phyloP scores from a whole-genome alignment of 2,329 filamentous ascomycete species.

The Fusarium poae region DNA sequence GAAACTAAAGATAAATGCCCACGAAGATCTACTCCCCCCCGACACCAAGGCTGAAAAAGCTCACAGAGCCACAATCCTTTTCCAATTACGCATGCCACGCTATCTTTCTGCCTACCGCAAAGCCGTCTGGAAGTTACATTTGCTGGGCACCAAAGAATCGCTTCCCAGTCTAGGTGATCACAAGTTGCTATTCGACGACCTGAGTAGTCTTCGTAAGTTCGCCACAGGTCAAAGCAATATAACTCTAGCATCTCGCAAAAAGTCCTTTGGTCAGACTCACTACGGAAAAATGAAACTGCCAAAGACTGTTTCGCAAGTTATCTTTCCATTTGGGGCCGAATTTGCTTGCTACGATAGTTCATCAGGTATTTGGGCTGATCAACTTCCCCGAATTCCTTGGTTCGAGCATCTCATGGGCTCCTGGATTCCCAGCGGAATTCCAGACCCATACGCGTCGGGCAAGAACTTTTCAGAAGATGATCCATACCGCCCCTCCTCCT shows the following conservation, averaged over 20 bases:
- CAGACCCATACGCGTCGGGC: constrained; percentile 25
- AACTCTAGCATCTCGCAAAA: constrained; percentile 45
- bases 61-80: constrained; percentile 60
- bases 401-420: constrained; percentile 37
- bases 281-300: constrained; percentile 38
- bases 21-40: constrained; percentile 48
- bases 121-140: constrained; percentile 31
- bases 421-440: constrained; percentile 43
- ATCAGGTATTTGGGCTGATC: constrained; percentile 27
- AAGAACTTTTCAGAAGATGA: background rate
- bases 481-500: constrained; percentile 62
- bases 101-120: constrained; percentile 57
- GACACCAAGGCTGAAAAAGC: background rate
- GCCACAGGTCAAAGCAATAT: accelerated
- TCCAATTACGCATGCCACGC: constrained; percentile 58
- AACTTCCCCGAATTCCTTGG: constrained; percentile 14
- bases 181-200: constrained; percentile 1
- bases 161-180: background rate
- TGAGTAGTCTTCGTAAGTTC: background rate
- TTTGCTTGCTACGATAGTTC: constrained; percentile 39
- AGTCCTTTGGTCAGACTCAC: constrained; percentile 49
- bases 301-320: constrained; percentile 22
- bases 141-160: constrained; percentile 8
- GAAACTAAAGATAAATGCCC: constrained; percentile 27
- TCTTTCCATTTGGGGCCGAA: constrained; percentile 31